phyloP scores from a whole-genome alignment of 306 rosid genomes.

The Cicer judaicum region DNA sequence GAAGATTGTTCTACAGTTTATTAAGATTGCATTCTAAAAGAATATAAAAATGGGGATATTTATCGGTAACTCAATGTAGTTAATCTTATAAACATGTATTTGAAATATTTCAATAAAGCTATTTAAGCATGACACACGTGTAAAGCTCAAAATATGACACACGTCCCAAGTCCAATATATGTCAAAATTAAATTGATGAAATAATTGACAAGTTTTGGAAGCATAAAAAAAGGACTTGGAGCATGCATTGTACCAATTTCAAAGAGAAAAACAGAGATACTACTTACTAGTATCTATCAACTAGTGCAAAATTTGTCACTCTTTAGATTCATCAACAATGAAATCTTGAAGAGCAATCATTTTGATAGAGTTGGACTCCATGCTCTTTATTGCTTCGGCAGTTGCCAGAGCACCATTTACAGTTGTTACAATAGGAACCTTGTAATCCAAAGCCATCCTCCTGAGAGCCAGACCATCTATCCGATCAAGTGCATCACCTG shows the following conservation, averaged over 20 bases:
- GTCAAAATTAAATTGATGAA: slow-evolving; percentile 10
- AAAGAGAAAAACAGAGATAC: slow-evolving; percentile 40
- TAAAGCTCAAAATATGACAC: slow-evolving; percentile 22
- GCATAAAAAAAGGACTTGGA: slow-evolving; percentile 18
- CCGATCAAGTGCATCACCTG: slow-evolving; percentile 89
- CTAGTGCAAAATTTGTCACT: slow-evolving; percentile 51
- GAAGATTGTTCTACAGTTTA: slow-evolving; percentile 5
- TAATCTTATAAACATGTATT: neutral
- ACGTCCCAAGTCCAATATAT: neutral
- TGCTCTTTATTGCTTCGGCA: slow-evolving; percentile 86
- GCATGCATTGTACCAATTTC: slow-evolving; percentile 25
- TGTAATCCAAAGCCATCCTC: slow-evolving; percentile 87
- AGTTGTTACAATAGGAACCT: slow-evolving; percentile 90
- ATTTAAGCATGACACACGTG: neutral
- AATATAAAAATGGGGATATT: neutral
- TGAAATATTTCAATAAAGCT: neutral
- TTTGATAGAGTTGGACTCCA: slow-evolving; percentile 66
- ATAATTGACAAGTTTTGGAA: neutral
- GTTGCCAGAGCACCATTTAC: slow-evolving; percentile 94
- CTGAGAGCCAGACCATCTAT: slow-evolving; percentile 88
- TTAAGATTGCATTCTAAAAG: neutral
- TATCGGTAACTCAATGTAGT: slow-evolving; percentile 1
- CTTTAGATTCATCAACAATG: slow-evolving; percentile 47
- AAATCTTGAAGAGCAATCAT: slow-evolving; percentile 98
- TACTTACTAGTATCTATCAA: slow-evolving; percentile 52